Evolutionary conservation across 768 basidiomycete genomes (phyloP), one percentile per base, ranked within the genome.

Genomic region (Exsudoporus frostii): DNA sequence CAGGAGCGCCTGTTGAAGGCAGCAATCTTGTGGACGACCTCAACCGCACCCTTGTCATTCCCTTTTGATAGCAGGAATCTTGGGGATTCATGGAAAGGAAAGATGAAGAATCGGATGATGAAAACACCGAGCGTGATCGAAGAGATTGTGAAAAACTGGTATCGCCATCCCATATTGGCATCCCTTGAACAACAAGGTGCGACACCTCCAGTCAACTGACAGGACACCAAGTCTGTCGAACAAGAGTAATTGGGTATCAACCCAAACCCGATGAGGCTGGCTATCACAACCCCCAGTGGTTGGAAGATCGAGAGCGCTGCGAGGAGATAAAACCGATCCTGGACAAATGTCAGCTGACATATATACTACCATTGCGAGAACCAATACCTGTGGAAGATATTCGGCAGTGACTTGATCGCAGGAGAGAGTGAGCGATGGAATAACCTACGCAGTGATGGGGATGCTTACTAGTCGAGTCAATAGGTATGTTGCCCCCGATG

Each of bases 151-250:
- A 61, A 62, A 27, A 55, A 27, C 1, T 54, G 17, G 24, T 62
- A 62, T n/a, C 57, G 53, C 61, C 61, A 62, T 19, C 61, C 61
- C 60, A 61, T 60, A 27, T 61, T 61, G 19, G 6, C 45, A 17
- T 41, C 41, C 33, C 13, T 60, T 11, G 60, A 54, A 34, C 59
- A 61, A 15, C 60, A 61, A 38, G 60, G 60, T 17, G 27, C 4
- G 17, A 34, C 32, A 36, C 55, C 60, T 41, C 45, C 52, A 1
- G 59, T 60, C 29, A 57, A 32, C 0, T 14, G 33, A 51, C 60
- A 61, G 9, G 60, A 61, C 8, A 39, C 45, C 32, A 57, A 17
- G 14, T 29, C 14, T 29, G 51, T 30, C 1, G 60, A 34, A 43
- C 60, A 61, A 15, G 60, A 61, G 20, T 54, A 50, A 20, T 13